These are phyloP conservation scores for Mikania micrantha DNA, from an alignment of 129 eudicot genomes.

Conservation along the genomic window DNA sequence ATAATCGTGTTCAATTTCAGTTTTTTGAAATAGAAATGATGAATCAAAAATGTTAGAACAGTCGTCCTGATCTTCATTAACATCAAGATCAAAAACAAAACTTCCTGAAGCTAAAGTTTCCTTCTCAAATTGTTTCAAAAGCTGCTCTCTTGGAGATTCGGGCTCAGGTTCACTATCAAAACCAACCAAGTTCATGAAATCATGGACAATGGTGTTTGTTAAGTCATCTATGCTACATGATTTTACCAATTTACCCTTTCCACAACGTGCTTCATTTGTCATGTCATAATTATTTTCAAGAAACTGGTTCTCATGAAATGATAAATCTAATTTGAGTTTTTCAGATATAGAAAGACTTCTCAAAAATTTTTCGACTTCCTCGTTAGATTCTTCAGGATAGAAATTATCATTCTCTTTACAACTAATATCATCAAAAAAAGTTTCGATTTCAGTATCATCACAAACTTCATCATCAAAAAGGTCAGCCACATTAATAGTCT, in stretches of 20 bases:
- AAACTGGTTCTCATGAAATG: slow-evolving; percentile 10
- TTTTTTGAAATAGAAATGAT: slow-evolving; percentile 25
- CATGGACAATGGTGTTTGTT: slow-evolving; percentile 46
- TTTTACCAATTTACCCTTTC: slow-evolving; percentile 26
- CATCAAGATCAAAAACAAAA: slow-evolving; percentile 22
- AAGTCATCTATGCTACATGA: slow-evolving; percentile 63
- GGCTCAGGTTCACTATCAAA: slow-evolving; percentile 32
- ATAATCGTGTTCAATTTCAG: slow-evolving; percentile 15
- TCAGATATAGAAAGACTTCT: slow-evolving; percentile 23
- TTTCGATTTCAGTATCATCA: slow-evolving; percentile 7
- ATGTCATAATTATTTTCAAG: slow-evolving; percentile 16
- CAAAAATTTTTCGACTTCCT: slow-evolving; percentile 36
- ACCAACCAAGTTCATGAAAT: slow-evolving; percentile 51
- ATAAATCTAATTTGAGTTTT: slow-evolving; percentile 20
- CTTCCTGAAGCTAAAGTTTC: slow-evolving; percentile 33
- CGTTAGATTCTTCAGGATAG: slow-evolving; percentile 24
- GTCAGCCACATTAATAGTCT: slow-evolving; percentile 50
- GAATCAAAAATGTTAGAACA: slow-evolving; percentile 34
- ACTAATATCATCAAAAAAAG: slow-evolving; percentile 8
- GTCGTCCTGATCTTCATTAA: slow-evolving; percentile 18
- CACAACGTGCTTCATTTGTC: slow-evolving; percentile 4
- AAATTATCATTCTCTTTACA: slow-evolving; percentile 1
- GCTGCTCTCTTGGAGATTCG: slow-evolving; percentile 55
- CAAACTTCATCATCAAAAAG: slow-evolving; percentile 34
- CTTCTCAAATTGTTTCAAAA: slow-evolving; percentile 49